A percentile compares a stretch with the other conserved stretches of the same genome.
Conservation (phyloP, 2,329 filamentous ascomycete species). For the Aspergillus sclerotialis region DNA sequence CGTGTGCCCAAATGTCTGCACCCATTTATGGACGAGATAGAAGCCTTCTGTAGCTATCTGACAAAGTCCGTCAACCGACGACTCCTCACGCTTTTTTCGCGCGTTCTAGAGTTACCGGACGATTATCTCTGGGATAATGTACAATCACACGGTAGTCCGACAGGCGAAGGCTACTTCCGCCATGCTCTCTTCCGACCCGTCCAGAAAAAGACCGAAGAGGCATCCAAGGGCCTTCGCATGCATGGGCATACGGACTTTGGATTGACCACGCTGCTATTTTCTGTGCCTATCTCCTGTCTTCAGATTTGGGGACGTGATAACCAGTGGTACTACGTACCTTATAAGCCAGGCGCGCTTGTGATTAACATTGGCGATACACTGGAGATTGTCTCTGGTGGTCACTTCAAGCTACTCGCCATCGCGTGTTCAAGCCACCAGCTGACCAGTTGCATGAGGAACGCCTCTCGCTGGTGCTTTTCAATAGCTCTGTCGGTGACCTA, state of each 20-base stretch:
- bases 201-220: constrained; percentile 29
- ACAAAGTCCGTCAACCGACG: constrained; percentile 43
- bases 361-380: constrained; percentile 44
- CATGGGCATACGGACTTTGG: constrained; percentile 46
- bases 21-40: constrained; percentile 47
- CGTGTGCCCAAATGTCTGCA: constrained; percentile 40
- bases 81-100: constrained; percentile 35
- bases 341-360: constrained; percentile 41
- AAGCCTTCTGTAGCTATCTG: constrained; percentile 41
- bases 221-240: constrained; percentile 32
- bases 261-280: constrained; percentile 41
- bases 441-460: constrained; percentile 26
- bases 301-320: constrained; percentile 41
- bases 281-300: constrained; percentile 41
- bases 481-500: constrained; percentile 40
- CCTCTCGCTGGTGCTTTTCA: constrained; percentile 38
- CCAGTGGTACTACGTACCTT: constrained; percentile 41
- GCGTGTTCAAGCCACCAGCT: constrained; percentile 36
- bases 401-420: constrained; percentile 43
- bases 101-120: constrained; percentile 39
- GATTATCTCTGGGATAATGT: constrained; percentile 40
- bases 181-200: constrained; percentile 39
- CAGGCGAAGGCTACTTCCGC: constrained; percentile 42
- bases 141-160: constrained; percentile 37
- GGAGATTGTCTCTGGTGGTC: constrained; percentile 41